Base-by-base conservation (phyloP, 139 green algal species). In the Pleodorina starrii region DNA sequence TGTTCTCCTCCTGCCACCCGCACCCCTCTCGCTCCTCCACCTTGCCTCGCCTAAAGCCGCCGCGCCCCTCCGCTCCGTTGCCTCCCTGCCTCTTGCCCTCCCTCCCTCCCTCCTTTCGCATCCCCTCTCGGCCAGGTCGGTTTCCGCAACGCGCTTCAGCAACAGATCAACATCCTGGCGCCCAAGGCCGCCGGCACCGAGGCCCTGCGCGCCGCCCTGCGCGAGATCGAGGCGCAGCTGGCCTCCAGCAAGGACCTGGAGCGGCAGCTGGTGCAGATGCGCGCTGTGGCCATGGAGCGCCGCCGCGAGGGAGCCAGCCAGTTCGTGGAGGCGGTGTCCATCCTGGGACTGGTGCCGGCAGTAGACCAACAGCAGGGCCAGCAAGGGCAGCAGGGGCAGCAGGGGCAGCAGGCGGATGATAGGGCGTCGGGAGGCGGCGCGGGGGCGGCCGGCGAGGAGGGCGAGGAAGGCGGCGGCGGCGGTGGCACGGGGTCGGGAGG, bases 161-260 rank as follows among this genome's bases (percentile, higher is more conserved):
- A 88, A 44, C 83, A 81, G 32, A 81, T 88, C 83, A 88, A 88
- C 83, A 88, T 88, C 83, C 83, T 88, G 83, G 68, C 68, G 43
- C 83, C 83, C 68, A 88, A 88, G 83, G 83, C 83, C 19, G 83
- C 83, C 27, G 83, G 83, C 36, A 66, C 60, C 23, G 83, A 81
- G 54, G 32, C 36, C 32, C 83, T 88, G 32, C 46, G 60, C 14
- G 19, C 19, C 36, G 40, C 60, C 14, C 83, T 88, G 35, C 46
- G 40, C 9, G 66, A 80, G 42, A 17, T 88, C 3, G 68, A 80
- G 68, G 83, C 83, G 10, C 66, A 88, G 69, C 1, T 88, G 43
- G 66, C 66, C 3, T 54, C 66, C 32, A 19, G 7, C 10, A 66
- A 81, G 21, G 83, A 81, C 69, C 66, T 88, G 46, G 46, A 69